Conservation (phyloP, 192 early-diverging fungal genomes). For the Polychytrium aggregatum region DNA sequence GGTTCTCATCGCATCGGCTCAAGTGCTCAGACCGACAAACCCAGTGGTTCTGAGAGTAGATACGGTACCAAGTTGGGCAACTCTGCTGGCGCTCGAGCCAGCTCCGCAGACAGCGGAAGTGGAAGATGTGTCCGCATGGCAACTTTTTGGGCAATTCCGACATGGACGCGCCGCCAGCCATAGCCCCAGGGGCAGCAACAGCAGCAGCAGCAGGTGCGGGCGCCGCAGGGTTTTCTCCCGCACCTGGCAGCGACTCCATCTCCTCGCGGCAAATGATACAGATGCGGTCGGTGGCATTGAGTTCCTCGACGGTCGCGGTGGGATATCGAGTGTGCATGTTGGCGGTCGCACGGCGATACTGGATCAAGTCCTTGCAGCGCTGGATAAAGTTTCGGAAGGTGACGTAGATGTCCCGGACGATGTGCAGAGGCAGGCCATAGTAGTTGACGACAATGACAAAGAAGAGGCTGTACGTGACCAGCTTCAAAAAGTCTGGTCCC, state of each 20-base stretch:
- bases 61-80: slow-evolving; percentile 85
- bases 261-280: slow-evolving; percentile 99
- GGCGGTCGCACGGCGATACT: slow-evolving; percentile 85
- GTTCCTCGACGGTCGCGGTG: slow-evolving; percentile 74
- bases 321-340: slow-evolving; percentile 97
- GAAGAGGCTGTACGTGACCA: slow-evolving; percentile 78
- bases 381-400: slow-evolving; percentile 83
- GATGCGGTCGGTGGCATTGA: slow-evolving; percentile 60
- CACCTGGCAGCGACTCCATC: slow-evolving; percentile 47
- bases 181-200: neutral
- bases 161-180: slow-evolving; percentile 7
- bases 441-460: slow-evolving; percentile 71
- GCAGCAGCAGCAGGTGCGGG: slow-evolving; percentile 1
- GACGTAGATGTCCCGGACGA: slow-evolving; percentile 91
- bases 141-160: slow-evolving; percentile 82
- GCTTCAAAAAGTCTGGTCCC: slow-evolving; percentile 70
- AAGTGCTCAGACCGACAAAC: too few species aligned
- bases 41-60: too few species aligned
- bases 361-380: slow-evolving; percentile 77
- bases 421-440: slow-evolving; percentile 89
- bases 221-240: neutral
- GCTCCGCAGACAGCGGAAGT: slow-evolving; percentile 89
- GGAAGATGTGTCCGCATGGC: slow-evolving; percentile 95
- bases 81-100: slow-evolving; percentile 97
- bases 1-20: too few species aligned